phyloP scores from a whole-genome alignment of 2,329 filamentous ascomycete genomes.

The Ophiostoma tasmaniense region DNA sequence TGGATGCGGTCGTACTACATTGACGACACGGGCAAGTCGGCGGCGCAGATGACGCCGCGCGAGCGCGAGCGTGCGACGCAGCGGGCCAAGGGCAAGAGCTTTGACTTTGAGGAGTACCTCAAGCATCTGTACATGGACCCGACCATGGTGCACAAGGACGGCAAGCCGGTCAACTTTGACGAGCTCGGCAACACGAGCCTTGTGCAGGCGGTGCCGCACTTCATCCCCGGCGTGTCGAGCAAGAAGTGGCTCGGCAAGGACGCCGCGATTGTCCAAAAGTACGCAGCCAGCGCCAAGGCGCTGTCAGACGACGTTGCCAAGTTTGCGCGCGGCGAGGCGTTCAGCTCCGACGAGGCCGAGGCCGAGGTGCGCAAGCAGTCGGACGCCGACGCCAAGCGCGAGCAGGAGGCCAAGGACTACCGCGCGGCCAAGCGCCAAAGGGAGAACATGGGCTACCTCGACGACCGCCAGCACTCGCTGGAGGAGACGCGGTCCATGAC shows the following conservation, averaged over 20 bases:
- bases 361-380: not conserved
- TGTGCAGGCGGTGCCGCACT: slow-evolving; percentile 42
- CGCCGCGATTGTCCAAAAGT: not conserved
- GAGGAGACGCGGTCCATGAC: slow-evolving; percentile 4
- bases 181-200: slow-evolving; percentile 35
- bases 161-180: slow-evolving; percentile 14
- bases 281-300: slow-evolving; percentile 1
- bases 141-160: slow-evolving; percentile 28
- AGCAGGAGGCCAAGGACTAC: slow-evolving; percentile 44
- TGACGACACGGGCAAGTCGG: slow-evolving; percentile 19
- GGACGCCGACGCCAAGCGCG: slow-evolving; percentile 41
- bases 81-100: slow-evolving; percentile 14
- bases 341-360: not conserved
- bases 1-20: slow-evolving; percentile 32
- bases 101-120: slow-evolving; percentile 17
- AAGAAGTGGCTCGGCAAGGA: slow-evolving; percentile 8
- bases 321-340: slow-evolving; percentile 4
- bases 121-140: slow-evolving; percentile 31
- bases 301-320: slow-evolving; percentile 5
- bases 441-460: slow-evolving; percentile 4
- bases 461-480: slow-evolving; percentile 1
- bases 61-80: slow-evolving; percentile 26
- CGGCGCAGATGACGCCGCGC: slow-evolving; percentile 21
- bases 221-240: slow-evolving; percentile 42
- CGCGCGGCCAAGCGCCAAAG: not conserved